Percentiles rank a stretch among this genome's conserved stretches.
Conservation (phyloP, 2,329 filamentous ascomycete genomes). For the Cladosporium sp. region DNA sequence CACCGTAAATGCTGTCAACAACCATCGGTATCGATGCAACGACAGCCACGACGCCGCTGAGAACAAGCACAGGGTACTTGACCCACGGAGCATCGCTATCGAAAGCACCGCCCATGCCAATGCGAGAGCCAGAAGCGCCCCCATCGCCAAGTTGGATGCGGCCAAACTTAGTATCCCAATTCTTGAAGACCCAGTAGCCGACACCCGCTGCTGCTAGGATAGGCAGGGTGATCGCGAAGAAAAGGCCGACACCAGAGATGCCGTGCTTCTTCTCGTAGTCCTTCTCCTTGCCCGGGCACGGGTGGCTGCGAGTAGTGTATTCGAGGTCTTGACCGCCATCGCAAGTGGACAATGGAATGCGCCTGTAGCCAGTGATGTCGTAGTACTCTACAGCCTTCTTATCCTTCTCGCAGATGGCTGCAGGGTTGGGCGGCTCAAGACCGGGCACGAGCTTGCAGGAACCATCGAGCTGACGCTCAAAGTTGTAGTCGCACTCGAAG, state of each 20-base stretch:
- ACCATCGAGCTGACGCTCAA: conserved; percentile 72
- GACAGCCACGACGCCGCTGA: conserved; percentile 57
- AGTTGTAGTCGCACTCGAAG: conserved; percentile 98
- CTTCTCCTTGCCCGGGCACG: conserved; percentile 78
- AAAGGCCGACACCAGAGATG: conserved; percentile 70
- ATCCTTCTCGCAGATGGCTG: conserved; percentile 59
- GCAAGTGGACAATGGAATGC: conserved; percentile 88
- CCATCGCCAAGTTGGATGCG: conserved; percentile 80
- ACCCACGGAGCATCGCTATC: conserved; percentile 76
- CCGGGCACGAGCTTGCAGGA: conserved; percentile 77
- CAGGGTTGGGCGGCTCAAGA: conserved; percentile 63
- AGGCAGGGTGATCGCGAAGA: conserved; percentile 80
- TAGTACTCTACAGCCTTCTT: conserved; percentile 75
- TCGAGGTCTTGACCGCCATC: conserved; percentile 73
- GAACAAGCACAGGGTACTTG: conserved; percentile 64
- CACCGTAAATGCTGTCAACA: conserved; percentile 70
- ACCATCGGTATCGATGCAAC: conserved; percentile 64
- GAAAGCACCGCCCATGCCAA: conserved; percentile 46
- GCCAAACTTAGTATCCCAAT: conserved; percentile 88
- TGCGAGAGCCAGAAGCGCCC: conserved; percentile 26
- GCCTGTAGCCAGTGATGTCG: conserved; percentile 83
- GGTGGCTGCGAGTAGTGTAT: conserved; percentile 58
- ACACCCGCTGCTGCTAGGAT: conserved; percentile 67
- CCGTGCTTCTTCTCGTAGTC: conserved; percentile 75
- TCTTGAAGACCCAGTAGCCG: conserved; percentile 82